These are phyloP conservation scores for Sugiyamaella smithiae DNA, from an alignment of 805 yeast species.

Conservation along the genomic window DNA sequence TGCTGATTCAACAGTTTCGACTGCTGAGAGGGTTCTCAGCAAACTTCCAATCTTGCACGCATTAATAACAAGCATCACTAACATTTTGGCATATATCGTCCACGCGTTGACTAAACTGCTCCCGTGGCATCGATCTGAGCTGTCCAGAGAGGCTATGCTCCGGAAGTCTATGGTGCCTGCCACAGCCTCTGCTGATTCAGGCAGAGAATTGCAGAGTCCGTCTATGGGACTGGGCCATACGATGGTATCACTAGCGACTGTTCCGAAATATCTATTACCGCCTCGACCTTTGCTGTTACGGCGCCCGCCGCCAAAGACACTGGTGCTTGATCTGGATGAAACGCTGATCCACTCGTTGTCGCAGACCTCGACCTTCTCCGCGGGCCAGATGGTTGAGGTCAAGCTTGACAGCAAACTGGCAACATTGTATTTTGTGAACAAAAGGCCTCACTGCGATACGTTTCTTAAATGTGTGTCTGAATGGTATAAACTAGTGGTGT, in stretches of 20 bases:
- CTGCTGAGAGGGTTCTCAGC: neutral
- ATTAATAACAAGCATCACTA: neutral
- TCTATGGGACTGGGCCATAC: slow-evolving; percentile 4
- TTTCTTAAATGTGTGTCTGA: slow-evolving; percentile 72
- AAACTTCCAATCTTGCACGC: neutral
- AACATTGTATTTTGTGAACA: slow-evolving; percentile 83
- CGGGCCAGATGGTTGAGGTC: slow-evolving; percentile 78
- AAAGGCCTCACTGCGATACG: slow-evolving; percentile 86
- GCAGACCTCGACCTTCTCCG: slow-evolving; percentile 45
- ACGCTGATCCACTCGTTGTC: slow-evolving; percentile 90
- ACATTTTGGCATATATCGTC: neutral
- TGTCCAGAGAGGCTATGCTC: neutral
- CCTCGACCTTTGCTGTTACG: slow-evolving; percentile 23
- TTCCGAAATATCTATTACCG: slow-evolving; percentile 15
- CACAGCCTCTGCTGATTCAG: neutral
- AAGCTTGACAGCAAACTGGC: slow-evolving; percentile 64
- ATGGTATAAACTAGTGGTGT: slow-evolving; percentile 88
- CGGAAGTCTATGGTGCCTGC: neutral
- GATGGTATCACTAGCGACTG: neutral
- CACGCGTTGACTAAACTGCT: neutral
- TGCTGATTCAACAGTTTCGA: too few relatives aligned
- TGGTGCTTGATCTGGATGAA: slow-evolving; percentile 89
- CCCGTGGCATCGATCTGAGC: neutral
- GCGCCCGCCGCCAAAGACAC: slow-evolving; percentile 50
- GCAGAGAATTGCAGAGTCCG: slow-evolving; percentile 16